Evolutionary conservation across 2,329 filamentous ascomycete genomes (phyloP), one percentile per base, ranked within the genome.

Genomic region (Pseudogymnoascus verrucosus): DNA sequence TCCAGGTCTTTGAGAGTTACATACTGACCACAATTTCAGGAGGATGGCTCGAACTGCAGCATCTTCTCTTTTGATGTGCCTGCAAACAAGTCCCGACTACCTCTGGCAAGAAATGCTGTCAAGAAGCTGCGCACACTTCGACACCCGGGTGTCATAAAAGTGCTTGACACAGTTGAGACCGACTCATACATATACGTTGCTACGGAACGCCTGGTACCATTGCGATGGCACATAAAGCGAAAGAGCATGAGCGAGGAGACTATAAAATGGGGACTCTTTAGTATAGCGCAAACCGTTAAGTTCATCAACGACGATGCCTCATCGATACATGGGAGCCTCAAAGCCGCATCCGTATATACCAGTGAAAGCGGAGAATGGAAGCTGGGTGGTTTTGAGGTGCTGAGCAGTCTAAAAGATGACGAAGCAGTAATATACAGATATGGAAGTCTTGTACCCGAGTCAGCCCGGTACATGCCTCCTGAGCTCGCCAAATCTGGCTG

Each of bases 341-440:
- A 90, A 66, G 89, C 90, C 19, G 89, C 90, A 0, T 96, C 93
- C 0, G 82, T 99, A 67, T 99, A 93, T 76, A 95, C 91, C 3
- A 92, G 91, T 65, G 93, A 98, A 73, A 97, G 95, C 72, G 95
- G 95, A 64, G 95, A 99, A 77, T 99, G 95, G 95, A 98, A 96
- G 73, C 79, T 99, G 1, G 93, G 89, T 19, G 95, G 95, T 0
- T 96, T 99, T 69, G 95, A 99, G 69, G 84, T 96, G 4, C 76
- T 98, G 65, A 98, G 93, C 77, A 97, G 89, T 39, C 88, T 98
- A 78, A 98, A 97, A 71, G 95, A 98, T 64, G 93, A 98, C 66
- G 91, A 98, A 70, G 91, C 93, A 8, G 82, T 96, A 59, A 93
- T 99, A 72, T 97, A 96, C 73, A 95, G 85, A 61, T 96, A 93